Evolutionary conservation across 2,329 filamentous ascomycete species (phyloP).

Genomic region (Alternaria brassicicola): DNA sequence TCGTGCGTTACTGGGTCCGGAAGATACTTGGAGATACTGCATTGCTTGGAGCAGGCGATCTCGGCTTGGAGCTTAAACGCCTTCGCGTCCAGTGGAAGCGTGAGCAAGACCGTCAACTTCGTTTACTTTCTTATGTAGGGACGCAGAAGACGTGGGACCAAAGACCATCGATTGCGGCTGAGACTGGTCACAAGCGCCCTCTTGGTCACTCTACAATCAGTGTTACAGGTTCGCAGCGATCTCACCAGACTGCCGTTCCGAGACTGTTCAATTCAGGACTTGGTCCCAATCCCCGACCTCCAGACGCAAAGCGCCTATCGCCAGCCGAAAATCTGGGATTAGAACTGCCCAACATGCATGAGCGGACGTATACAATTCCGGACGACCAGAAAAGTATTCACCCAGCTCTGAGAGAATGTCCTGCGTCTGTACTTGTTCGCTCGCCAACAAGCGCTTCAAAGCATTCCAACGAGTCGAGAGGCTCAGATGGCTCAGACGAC

Average conservation of each 20-base stretch:
- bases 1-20: constrained; percentile 35
- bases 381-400: not conserved
- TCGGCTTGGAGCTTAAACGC: constrained; percentile 30
- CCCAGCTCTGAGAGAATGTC: not conserved
- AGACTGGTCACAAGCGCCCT: not conserved
- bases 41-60: constrained; percentile 24
- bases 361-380: not conserved
- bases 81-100: constrained; percentile 15
- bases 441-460: not conserved
- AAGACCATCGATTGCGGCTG: not conserved
- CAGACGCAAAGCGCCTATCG: not conserved
- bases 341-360: not conserved
- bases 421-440: not conserved
- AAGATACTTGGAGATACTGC: constrained; percentile 13
- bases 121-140: not conserved
- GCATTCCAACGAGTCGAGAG: not conserved
- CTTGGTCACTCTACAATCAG: not conserved
- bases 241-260: not conserved
- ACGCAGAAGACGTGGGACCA: not conserved
- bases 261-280: constrained; percentile 2
- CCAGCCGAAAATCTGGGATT: constrained; percentile 10
- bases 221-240: not conserved
- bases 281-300: constrained; percentile 16
- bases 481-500: not conserved
- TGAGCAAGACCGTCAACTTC: not conserved